Base-by-base conservation (phyloP, 2,329 filamentous ascomycete species). In the Cordyceps javanica region DNA sequence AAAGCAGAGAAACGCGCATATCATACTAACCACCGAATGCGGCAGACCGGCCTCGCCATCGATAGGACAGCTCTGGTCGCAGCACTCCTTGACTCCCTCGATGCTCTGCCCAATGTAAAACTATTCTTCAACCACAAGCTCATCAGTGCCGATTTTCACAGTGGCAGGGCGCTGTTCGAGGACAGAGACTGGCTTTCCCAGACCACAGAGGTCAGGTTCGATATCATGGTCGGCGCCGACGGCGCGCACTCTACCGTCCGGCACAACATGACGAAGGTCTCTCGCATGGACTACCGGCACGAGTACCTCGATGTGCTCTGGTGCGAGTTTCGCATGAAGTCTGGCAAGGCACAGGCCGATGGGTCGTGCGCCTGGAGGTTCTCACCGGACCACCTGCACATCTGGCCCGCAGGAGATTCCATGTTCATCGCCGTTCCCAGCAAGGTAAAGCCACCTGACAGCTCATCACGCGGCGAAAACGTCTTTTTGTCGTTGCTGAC, bases 341-440 rank as follows among this genome's bases (percentile, higher is more conserved):
- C 89, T 1, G 71, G 70, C 28, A 61, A 72, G 2, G 64, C 65
- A 1, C 55, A 62, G 7, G 46, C 61, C 13, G 61, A 61, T 5
- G 62, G 67, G 23, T 69, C 70, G 13, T 64, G 69, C 26, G 76
- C 71, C 63, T 97, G 95, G 69, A 79, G 80, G 48, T 93, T 97
- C 64, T 94, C 91, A 0, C 91, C 91, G 2, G 89, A 97, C 66
- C 91, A 97, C 69, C 79, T 99, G 1, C 94, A 99, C 72, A 99
- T 99, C 69, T 99, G 94, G 94, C 94, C 94, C 0, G 91, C 90
- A 32, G 87, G 86, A 65, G 86, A 91, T 42, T 93, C 93, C 67
- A 97, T 99, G 94, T 99, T 99, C 74, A 99, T 99, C 68, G 94
- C 93, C 23, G 92, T 99, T 44, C 93, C 94, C 0, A 86, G 82